Conservation (phyloP, 306 rosid genomes). For the Potentilla sterilis region DNA sequence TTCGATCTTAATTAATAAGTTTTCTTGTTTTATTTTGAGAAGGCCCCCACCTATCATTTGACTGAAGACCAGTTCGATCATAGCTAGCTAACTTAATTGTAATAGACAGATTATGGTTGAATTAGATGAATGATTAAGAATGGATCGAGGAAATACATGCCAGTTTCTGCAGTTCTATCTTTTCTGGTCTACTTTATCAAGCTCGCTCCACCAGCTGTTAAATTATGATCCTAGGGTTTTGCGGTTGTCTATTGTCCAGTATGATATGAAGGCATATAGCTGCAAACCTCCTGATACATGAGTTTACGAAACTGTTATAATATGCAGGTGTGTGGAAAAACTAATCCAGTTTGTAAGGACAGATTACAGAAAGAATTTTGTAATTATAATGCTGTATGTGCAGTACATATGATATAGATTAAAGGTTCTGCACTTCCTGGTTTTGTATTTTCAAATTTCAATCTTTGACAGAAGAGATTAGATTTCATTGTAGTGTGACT, state of each 20-base stretch:
- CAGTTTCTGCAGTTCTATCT: background rate
- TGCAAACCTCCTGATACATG: background rate
- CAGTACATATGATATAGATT: slow-evolving; percentile 1
- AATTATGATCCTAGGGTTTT: background rate
- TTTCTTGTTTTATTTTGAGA: slow-evolving; percentile 24
- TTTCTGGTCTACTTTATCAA: background rate
- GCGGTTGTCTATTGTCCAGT: background rate
- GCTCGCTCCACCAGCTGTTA: background rate
- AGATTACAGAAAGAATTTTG: background rate
- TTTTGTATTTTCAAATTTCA: slow-evolving; percentile 8
- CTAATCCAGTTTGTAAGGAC: background rate
- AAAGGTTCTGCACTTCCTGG: background rate
- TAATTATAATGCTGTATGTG: background rate
- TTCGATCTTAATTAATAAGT: slow-evolving; percentile 2
- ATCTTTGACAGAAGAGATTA: slow-evolving; percentile 36
- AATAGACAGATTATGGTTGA: slow-evolving; percentile 5
- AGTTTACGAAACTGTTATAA: background rate
- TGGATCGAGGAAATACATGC: background rate
- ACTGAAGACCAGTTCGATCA: slow-evolving; percentile 20
- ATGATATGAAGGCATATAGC: background rate
- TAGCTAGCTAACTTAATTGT: background rate
- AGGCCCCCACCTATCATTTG: slow-evolving; percentile 35
- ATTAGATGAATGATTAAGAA: background rate
- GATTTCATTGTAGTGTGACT: slow-evolving; percentile 48
- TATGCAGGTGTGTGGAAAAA: background rate